These are phyloP conservation scores for Arachis stenosperma DNA, from an alignment of 306 rosid genomes.

Conservation along the genomic window DNA sequence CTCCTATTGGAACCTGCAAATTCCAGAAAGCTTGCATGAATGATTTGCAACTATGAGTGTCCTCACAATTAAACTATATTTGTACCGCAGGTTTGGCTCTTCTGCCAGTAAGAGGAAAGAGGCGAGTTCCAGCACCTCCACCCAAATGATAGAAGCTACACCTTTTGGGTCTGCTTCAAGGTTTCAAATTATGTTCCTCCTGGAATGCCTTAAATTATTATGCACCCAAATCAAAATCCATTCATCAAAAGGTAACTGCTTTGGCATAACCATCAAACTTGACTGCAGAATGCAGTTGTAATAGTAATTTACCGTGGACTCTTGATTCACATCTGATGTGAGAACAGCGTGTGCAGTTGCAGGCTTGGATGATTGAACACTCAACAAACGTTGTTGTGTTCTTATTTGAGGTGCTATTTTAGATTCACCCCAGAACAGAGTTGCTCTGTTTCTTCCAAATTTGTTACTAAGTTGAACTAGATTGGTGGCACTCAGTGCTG, in stretches of 20 bases:
- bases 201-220: constrained; percentile 49
- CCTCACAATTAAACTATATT: background rate
- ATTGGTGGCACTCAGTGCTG: constrained; percentile 41
- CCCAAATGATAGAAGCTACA: constrained; percentile 86
- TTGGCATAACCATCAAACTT: constrained; percentile 5
- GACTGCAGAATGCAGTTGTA: background rate
- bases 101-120: constrained; percentile 83
- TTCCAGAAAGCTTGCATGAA: background rate
- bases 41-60: background rate
- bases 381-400: constrained; percentile 39
- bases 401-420: constrained; percentile 33
- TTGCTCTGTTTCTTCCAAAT: constrained; percentile 41
- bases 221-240: background rate
- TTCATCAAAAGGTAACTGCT: background rate
- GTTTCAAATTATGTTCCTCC: constrained; percentile 49
- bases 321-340: constrained; percentile 56
- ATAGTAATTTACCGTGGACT: constrained; percentile 47
- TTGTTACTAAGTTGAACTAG: constrained; percentile 26
- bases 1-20: constrained; percentile 88
- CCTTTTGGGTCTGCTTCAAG: constrained; percentile 68
- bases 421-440: constrained; percentile 60
- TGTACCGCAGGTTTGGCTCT: constrained; percentile 95
- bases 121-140: constrained; percentile 96
- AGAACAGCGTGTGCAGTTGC: constrained; percentile 51
- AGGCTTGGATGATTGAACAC: constrained; percentile 41